These are phyloP conservation scores for Neurospora sp. DNA, from an alignment of 495 filamentous ascomycete species.

Conservation along the genomic window DNA sequence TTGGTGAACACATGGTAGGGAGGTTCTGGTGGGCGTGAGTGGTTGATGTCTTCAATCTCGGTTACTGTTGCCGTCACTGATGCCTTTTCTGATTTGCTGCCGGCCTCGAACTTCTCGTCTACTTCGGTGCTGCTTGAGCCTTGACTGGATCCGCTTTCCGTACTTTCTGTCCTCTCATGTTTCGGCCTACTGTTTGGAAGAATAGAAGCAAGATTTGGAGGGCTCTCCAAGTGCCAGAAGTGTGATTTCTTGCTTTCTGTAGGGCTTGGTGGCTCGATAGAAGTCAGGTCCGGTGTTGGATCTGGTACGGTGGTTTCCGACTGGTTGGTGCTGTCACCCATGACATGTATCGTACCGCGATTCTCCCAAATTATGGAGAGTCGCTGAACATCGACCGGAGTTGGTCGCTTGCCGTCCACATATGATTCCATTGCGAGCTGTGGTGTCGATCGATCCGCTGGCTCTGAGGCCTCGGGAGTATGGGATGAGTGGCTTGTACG, in stretches of 20 bases:
- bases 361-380: background rate
- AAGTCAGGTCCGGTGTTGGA: background rate
- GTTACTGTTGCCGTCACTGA: background rate
- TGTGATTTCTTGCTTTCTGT: too few relatives aligned
- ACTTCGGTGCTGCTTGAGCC: background rate
- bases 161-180: too few relatives aligned
- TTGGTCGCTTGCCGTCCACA: background rate
- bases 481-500: background rate
- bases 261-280: background rate
- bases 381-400: background rate
- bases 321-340: background rate
- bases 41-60: background rate
- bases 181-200: too few relatives aligned
- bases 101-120: background rate
- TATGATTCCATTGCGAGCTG: background rate
- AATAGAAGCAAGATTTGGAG: too few relatives aligned
- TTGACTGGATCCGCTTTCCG: too few relatives aligned
- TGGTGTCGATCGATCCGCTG: background rate
- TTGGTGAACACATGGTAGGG: conserved; percentile 22
- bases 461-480: background rate
- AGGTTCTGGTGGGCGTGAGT: background rate
- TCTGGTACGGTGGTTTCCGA: background rate
- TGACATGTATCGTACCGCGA: background rate
- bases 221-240: too few relatives aligned
- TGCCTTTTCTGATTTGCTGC: background rate